Base-by-base conservation (phyloP, 108 stramenopile species). In the Skeletonema marinoi region DNA sequence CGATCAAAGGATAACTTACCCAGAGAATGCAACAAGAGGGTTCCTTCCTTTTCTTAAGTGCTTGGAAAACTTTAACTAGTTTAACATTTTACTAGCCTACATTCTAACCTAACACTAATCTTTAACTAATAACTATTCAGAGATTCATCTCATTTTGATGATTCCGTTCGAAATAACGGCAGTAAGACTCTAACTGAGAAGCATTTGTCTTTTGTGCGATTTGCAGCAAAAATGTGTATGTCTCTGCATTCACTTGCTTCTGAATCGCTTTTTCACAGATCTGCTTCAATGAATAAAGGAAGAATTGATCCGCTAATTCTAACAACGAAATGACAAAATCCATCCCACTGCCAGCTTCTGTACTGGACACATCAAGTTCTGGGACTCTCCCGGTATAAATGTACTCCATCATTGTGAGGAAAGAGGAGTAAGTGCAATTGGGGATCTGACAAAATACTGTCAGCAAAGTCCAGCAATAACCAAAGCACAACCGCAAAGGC, bases 241-340 rank as follows among this genome's bases (percentile, higher is more conserved):
- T 94, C 1, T 95, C 94, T 1, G 67, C 83, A 65, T 81, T 90
- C 13, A 97, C 88, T 38, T 77, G 77, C 25, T 82, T 71, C 70
- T 86, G 86, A 32, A 98, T 66, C 36, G 82, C 51, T 13, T 71
- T 84, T 66, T 98, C 98, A 68, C 95, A 93, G 29, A 89, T 77
- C 78, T 96, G 89, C 62, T 97, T 98, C 68, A 98, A 77, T 77
- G 95, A 84, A 74, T 97, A 94, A 75, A 98, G 76, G 68, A 96
- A 94, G 87, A 93, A 97, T 68, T 95, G 91, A 75, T 98, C 96
- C 1, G 96, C 89, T n/a, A 98, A 71, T 62, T 92, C 96, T 65
- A 98, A 64, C 41, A 96, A 78, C 12, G 95, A 92, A 39, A 95
- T 80, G 33, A 87, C 75, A 36, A 81, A 78, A 64, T 76, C 83